Conservation (phyloP, 768 basidiomycete genomes). For the Sarcomyxa edulis region DNA sequence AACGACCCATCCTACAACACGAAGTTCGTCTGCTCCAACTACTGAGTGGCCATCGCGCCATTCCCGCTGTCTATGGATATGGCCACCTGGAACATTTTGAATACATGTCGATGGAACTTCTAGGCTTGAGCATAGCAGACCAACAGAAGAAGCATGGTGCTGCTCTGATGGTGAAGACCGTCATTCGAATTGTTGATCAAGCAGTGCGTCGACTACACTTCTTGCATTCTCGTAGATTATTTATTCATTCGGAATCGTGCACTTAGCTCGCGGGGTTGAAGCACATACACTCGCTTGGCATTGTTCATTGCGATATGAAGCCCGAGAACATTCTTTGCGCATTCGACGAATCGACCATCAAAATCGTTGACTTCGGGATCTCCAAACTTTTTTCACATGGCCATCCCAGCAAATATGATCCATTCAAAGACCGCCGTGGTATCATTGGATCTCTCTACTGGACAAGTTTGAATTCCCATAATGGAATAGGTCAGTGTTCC, state of each 20-base stretch:
- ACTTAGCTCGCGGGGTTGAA: slow-evolving; percentile 20
- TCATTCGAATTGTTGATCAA: slow-evolving; percentile 17
- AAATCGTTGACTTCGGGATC: slow-evolving; percentile 27
- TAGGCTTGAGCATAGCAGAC: slow-evolving; percentile 18
- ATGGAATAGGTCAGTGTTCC: slow-evolving; percentile 20
- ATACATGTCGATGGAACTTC: slow-evolving; percentile 25
- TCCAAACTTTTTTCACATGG: slow-evolving; percentile 14
- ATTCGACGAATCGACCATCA: slow-evolving; percentile 17
- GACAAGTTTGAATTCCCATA: slow-evolving; percentile 27
- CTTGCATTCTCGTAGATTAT: slow-evolving; percentile 1
- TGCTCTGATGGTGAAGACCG: slow-evolving; percentile 16
- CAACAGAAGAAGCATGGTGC: slow-evolving; percentile 8
- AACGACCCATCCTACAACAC: slow-evolving; percentile 21
- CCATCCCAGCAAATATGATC: slow-evolving; percentile 16
- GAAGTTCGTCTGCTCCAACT: slow-evolving; percentile 21
- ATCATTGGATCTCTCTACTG: slow-evolving; percentile 24
- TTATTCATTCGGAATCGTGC: slow-evolving; percentile 5
- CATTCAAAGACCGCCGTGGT: slow-evolving; percentile 12
- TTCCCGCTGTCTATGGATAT: slow-evolving; percentile 25
- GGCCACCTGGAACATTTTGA: slow-evolving; percentile 28
- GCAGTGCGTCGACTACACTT: slow-evolving; percentile 11
- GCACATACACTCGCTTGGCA: slow-evolving; percentile 24
- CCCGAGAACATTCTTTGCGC: slow-evolving; percentile 27
- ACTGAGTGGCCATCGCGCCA: slow-evolving; percentile 23
- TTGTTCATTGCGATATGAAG: slow-evolving; percentile 32